A percentile compares a stretch with the other conserved stretches of the same genome.
phyloP scores from a whole-genome alignment of 1,284 basidiomycete genomes.

The Cutaneotrichosporon sp. region DNA sequence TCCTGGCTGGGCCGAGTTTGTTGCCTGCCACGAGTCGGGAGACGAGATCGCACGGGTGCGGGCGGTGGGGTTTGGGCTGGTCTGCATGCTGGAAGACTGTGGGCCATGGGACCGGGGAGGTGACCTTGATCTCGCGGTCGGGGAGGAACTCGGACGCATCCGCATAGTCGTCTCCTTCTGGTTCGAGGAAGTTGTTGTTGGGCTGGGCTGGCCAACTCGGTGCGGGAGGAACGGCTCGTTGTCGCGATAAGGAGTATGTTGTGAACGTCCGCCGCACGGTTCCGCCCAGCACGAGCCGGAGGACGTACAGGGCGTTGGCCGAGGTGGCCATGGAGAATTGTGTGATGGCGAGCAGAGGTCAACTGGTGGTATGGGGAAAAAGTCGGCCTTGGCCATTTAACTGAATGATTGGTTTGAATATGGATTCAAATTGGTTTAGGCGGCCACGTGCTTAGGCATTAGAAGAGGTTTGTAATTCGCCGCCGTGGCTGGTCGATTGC shows the following conservation, averaged over 20 bases:
- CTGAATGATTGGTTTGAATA: too few relatives aligned
- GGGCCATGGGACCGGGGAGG: constrained; percentile 36
- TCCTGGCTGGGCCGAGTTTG: constrained; percentile 21
- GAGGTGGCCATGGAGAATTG: constrained; percentile 7
- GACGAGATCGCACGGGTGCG: constrained; percentile 29
- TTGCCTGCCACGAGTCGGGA: constrained; percentile 24
- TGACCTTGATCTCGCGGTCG: not conserved
- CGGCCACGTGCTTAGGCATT: too few relatives aligned
- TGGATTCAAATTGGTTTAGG: too few relatives aligned
- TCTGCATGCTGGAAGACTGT: constrained; percentile 27
- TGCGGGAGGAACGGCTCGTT: not conserved
- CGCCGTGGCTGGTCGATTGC: too few relatives aligned
- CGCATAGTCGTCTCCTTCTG: constrained; percentile 28
- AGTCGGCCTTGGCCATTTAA: not conserved
- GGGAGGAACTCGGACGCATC: constrained; percentile 25
- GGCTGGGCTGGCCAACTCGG: not conserved
- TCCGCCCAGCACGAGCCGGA: constrained; percentile 17
- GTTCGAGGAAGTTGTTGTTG: constrained; percentile 30
- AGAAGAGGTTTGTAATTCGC: too few relatives aligned
- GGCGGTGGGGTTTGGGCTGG: not conserved
- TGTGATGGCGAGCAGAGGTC: not conserved
- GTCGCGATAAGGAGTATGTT: constrained; percentile 1
- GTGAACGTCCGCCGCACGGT: constrained; percentile 1
- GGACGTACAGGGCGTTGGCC: constrained; percentile 20
- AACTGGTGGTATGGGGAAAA: not conserved